These are phyloP conservation scores for Lactifluus rugatus DNA, from an alignment of 768 basidiomycete species.

Conservation along the genomic window DNA sequence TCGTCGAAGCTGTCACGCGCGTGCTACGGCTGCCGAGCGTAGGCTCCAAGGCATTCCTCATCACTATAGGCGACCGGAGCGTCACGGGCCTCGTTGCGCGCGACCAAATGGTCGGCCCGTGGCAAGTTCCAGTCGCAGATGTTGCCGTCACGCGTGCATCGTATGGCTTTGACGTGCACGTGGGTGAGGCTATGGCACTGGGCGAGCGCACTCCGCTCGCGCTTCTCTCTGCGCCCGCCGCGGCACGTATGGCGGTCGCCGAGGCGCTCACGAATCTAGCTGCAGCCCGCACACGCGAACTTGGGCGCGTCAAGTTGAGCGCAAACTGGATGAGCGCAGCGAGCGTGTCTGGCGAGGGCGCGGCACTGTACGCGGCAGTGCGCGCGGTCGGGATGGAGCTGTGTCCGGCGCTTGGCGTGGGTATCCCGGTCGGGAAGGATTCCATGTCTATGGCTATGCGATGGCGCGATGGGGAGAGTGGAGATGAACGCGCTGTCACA, in stretches of 20 bases:
- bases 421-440: constrained; percentile 98
- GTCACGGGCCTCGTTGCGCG: constrained; percentile 91
- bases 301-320: constrained; percentile 82
- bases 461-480: constrained; percentile 53
- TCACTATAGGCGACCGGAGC: constrained; percentile 94
- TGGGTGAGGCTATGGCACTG: constrained; percentile 97
- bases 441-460: constrained; percentile 99
- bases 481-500: constrained; percentile 69
- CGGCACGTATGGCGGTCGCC: constrained; percentile 92
- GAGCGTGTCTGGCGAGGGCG: constrained; percentile 80
- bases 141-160: constrained; percentile 93
- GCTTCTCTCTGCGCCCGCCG: constrained; percentile 76
- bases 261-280: constrained; percentile 89
- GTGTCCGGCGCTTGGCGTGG: constrained; percentile 85
- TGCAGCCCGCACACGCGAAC: constrained; percentile 62
- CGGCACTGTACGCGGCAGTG: constrained; percentile 82
- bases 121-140: constrained; percentile 96
- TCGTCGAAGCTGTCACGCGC: constrained; percentile 61
- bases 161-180: constrained; percentile 78
- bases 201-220: constrained; percentile 95
- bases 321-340: constrained; percentile 99
- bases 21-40: constrained; percentile 88
- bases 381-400: constrained; percentile 86
- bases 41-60: constrained; percentile 92
- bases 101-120: constrained; percentile 99